Conservation (phyloP, 2,329 filamentous ascomycete genomes). For the Conoideocrella luteorostrata region DNA sequence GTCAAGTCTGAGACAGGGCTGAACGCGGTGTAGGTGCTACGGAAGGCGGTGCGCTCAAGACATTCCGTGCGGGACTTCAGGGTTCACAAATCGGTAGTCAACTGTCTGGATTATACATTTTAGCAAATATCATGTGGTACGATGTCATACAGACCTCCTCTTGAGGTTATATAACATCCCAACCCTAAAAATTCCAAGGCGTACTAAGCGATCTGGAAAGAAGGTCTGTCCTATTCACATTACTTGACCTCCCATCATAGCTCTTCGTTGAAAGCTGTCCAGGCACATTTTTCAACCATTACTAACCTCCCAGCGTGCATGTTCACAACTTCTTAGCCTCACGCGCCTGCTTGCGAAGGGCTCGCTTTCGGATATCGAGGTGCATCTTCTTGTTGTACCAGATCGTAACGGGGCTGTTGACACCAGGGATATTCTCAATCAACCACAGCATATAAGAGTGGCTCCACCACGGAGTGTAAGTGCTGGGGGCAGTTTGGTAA, state of each 20-base stretch:
- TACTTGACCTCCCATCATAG: neutral
- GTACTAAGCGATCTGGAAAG: too few species aligned
- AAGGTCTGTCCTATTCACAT: too few species aligned
- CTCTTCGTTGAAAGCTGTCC: neutral
- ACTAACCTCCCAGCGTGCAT: neutral
- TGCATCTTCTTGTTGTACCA: slow-evolving; percentile 63
- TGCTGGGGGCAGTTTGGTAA: slow-evolving; percentile 72
- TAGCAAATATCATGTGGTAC: too few species aligned
- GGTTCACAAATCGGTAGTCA: too few species aligned
- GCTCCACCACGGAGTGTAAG: slow-evolving; percentile 88
- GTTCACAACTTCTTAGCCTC: slow-evolving; percentile 62
- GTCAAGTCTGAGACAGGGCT: too few species aligned
- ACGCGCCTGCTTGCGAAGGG: slow-evolving; percentile 75
- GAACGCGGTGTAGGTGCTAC: too few species aligned
- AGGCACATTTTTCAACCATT: neutral
- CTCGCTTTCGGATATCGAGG: slow-evolving; percentile 71
- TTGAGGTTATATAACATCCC: too few species aligned
- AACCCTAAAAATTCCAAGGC: too few species aligned
- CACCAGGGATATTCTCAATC: slow-evolving; percentile 53
- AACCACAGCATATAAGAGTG: slow-evolving; percentile 86
- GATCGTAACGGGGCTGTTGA: slow-evolving; percentile 40
- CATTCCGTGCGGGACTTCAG: too few species aligned
- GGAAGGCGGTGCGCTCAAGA: too few species aligned
- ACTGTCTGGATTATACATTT: too few species aligned
- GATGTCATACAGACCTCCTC: too few species aligned